phyloP scores from a whole-genome alignment of 306 rosid genomes.

The Abrus pulchellus region DNA sequence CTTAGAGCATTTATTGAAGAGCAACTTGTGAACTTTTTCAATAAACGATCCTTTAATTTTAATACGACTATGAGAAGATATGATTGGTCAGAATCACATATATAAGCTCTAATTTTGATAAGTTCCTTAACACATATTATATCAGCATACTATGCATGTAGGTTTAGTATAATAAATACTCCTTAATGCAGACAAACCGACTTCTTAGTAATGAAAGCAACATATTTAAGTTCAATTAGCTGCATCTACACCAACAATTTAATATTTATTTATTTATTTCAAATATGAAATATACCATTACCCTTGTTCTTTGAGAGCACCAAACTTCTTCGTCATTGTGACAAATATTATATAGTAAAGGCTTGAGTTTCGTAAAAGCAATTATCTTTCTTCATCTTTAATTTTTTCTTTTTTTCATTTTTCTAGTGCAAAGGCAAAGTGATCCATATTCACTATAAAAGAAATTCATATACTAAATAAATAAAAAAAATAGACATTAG shows the following conservation, averaged over 20 bases:
- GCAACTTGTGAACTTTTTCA: neutral
- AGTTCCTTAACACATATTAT: conserved; percentile 23
- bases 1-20: neutral
- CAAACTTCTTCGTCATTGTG: no score
- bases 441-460: no score
- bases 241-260: neutral
- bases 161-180: neutral
- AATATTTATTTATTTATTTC: neutral
- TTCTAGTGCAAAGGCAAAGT: no score
- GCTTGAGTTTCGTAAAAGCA: no score
- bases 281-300: no score
- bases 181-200: conserved; percentile 31
- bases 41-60: neutral
- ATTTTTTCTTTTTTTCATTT: no score
- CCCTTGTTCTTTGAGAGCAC: no score
- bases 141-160: conserved; percentile 1
- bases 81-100: neutral
- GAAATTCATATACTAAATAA: no score
- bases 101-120: conserved; percentile 11
- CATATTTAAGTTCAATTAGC: conserved; percentile 31
- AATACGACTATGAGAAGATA: neutral
- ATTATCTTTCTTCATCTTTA: no score
- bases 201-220: conserved; percentile 4
- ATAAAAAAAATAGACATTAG: no score
- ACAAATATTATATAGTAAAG: no score